phyloP scores from a whole-genome alignment of 345 rosid species.

The Acer saccharum region DNA sequence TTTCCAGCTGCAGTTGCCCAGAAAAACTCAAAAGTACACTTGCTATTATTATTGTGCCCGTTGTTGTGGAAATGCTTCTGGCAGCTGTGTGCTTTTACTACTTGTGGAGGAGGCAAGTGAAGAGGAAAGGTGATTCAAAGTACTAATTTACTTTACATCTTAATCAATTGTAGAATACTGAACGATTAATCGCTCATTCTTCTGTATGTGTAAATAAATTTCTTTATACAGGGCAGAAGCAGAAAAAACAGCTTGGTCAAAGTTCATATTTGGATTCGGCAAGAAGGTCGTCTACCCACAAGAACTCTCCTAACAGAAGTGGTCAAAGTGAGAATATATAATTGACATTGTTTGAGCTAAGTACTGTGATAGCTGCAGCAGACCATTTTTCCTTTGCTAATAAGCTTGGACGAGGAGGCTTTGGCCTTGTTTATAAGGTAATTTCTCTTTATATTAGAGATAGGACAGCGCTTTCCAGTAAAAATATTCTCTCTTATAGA shows the following conservation, averaged over 20 bases:
- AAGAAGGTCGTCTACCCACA: background rate
- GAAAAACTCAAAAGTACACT: background rate
- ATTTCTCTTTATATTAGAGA: background rate
- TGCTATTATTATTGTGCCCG: background rate
- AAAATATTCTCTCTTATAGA: no score
- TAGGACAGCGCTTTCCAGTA: background rate
- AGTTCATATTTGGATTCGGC: background rate
- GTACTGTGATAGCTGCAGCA: slow-evolving; percentile 22
- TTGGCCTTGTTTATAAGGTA: slow-evolving; percentile 36
- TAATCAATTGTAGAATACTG: background rate
- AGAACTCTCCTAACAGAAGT: background rate
- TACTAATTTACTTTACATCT: no score
- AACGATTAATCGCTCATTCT: background rate
- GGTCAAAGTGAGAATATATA: background rate
- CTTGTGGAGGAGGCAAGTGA: background rate
- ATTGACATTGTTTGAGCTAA: slow-evolving; percentile 21
- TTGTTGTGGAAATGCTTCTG: background rate
- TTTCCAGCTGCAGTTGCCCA: no score
- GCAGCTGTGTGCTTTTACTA: background rate
- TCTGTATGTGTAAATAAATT: no score
- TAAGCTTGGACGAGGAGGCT: slow-evolving; percentile 31
- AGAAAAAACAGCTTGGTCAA: background rate
- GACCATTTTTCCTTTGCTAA: slow-evolving; percentile 23
- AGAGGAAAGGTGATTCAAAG: no score
- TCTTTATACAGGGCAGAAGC: background rate